Percentiles rank a stretch among this genome's conserved stretches.
Evolutionary conservation across 768 basidiomycete species (phyloP).

Genomic region (Pleurotus eryngii): DNA sequence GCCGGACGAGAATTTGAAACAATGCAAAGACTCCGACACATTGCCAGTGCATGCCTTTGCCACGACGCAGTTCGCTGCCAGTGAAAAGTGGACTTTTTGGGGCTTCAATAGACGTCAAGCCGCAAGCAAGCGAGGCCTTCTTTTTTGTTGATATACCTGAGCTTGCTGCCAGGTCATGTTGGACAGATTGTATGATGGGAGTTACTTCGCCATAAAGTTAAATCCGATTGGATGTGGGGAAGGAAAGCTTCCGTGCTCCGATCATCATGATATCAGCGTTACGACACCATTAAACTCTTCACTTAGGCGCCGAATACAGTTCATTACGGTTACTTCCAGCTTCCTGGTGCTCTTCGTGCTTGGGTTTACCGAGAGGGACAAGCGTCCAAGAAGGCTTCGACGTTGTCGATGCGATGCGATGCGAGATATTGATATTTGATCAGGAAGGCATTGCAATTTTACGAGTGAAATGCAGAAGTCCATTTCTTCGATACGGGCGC

Average conservation of each 20-base stretch:
- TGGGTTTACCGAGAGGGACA: background rate
- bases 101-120: no score
- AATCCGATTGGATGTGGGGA: conserved; percentile 9
- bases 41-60: no score
- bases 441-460: background rate
- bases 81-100: no score
- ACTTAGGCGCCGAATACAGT: background rate
- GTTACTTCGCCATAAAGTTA: background rate
- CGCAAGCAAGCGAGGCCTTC: background rate
- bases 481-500: background rate
- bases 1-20: no score
- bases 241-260: conserved; percentile 7
- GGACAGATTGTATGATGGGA: conserved; percentile 1
- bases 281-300: background rate
- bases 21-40: no score
- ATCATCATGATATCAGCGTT: conserved; percentile 7
- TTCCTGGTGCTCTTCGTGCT: background rate
- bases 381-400: background rate
- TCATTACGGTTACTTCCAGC: conserved; percentile 5
- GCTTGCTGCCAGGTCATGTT: background rate
- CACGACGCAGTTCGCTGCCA: no score
- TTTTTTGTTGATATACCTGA: background rate
- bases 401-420: background rate
- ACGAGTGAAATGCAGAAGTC: no score
- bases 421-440: background rate